These are phyloP conservation scores for Rhodotorula sp. DNA, from an alignment of 1,284 basidiomycete species.

Conservation along the genomic window DNA sequence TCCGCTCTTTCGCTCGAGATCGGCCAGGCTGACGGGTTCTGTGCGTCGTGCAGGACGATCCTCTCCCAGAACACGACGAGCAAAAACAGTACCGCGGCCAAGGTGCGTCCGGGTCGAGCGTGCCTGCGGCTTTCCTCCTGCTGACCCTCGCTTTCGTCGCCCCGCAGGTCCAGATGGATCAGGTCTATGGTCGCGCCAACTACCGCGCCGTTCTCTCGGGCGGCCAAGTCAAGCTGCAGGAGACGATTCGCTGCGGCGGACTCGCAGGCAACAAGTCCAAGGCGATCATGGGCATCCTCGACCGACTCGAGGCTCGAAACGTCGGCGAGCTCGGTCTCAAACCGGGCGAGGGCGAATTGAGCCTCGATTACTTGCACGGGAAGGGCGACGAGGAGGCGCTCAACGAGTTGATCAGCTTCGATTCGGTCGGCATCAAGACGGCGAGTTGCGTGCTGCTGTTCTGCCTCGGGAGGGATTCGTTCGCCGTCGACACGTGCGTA, in stretches of 20 bases:
- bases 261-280: slow-evolving; percentile 70
- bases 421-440: slow-evolving; percentile 74
- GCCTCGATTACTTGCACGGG: slow-evolving; percentile 38
- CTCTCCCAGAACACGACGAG: slow-evolving; percentile 70
- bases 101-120: slow-evolving; percentile 44
- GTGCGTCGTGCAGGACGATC: slow-evolving; percentile 54
- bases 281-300: slow-evolving; percentile 62
- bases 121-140: neutral
- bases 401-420: slow-evolving; percentile 63
- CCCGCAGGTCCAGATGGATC: slow-evolving; percentile 54
- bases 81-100: slow-evolving; percentile 64
- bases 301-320: slow-evolving; percentile 57
- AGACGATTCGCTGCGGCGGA: slow-evolving; percentile 66
- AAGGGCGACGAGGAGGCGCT: slow-evolving; percentile 61
- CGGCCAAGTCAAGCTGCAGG: slow-evolving; percentile 56
- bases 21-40: no score
- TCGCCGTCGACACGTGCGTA: slow-evolving; percentile 67
- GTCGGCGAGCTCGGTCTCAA: slow-evolving; percentile 46
- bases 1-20: no score
- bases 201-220: slow-evolving; percentile 62
- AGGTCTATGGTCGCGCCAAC: slow-evolving; percentile 60
- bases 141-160: neutral
- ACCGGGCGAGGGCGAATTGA: slow-evolving; percentile 30
- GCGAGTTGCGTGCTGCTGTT: slow-evolving; percentile 75
- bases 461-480: slow-evolving; percentile 66